phyloP scores from a whole-genome alignment of 208 protist genomes.

The Angomonas deanei region DNA sequence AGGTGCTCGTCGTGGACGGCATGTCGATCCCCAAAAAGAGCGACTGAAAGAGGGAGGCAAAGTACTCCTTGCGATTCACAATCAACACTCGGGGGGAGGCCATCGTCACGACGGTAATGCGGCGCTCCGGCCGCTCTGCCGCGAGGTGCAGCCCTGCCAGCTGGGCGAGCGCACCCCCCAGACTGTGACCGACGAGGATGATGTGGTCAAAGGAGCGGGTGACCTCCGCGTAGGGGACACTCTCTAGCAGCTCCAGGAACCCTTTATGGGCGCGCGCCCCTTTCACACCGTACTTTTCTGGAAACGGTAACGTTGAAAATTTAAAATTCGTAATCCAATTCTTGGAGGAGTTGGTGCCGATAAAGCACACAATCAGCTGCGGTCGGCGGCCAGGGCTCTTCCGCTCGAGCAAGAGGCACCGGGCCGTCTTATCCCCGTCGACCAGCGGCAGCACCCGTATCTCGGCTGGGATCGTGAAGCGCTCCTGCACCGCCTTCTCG shows the following conservation, averaged over 20 bases:
- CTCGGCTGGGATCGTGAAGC: conserved; percentile 52
- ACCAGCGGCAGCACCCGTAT: conserved; percentile 48
- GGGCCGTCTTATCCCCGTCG: conserved; percentile 44
- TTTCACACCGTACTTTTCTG: conserved; percentile 26
- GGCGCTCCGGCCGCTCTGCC: conserved; percentile 30
- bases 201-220: conserved; percentile 45
- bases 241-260: conserved; percentile 41
- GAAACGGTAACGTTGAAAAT: conserved; percentile 26
- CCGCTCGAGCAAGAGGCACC: conserved; percentile 45
- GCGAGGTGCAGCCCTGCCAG: conserved; percentile 51
- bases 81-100: conserved; percentile 54
- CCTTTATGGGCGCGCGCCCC: conserved; percentile 23
- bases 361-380: conserved; percentile 59
- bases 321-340: conserved; percentile 64
- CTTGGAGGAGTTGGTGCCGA: conserved; percentile 41
- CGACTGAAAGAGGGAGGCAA: neutral
- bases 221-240: conserved; percentile 36
- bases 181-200: conserved; percentile 56
- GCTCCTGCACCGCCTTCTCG: conserved; percentile 44
- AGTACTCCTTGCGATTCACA: neutral
- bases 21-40: neutral
- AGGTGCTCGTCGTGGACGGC: neutral
- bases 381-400: conserved; percentile 38
- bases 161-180: conserved; percentile 54
- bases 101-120: conserved; percentile 58